Evolutionary conservation across 1,284 basidiomycete species (phyloP).

Genomic region (Moesziomyces aphidis): DNA sequence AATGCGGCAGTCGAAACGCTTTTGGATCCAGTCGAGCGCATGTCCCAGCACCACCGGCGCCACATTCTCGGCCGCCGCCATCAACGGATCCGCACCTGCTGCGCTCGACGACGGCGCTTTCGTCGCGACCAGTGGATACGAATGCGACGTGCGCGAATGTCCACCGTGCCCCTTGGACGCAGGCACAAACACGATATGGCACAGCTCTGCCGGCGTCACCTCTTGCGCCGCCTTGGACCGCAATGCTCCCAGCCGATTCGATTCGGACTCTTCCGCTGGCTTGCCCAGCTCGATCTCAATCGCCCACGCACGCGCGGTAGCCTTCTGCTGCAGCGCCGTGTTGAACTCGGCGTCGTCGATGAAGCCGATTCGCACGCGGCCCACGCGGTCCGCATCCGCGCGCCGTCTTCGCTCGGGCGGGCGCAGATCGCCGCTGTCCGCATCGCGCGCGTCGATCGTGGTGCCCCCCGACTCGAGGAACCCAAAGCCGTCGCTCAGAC

Average conservation of each 20-base stretch:
- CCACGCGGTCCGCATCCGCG: slow-evolving; percentile 36
- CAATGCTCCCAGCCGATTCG: slow-evolving; percentile 10
- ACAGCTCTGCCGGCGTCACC: slow-evolving; percentile 37
- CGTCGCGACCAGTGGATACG: slow-evolving; percentile 43
- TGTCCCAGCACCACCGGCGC: slow-evolving; percentile 34
- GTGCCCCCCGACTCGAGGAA: slow-evolving; percentile 31
- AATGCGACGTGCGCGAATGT: slow-evolving; percentile 17
- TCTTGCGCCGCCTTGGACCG: slow-evolving; percentile 17
- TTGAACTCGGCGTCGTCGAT: slow-evolving; percentile 34
- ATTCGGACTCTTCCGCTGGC: slow-evolving; percentile 26
- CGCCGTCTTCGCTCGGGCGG: slow-evolving; percentile 38
- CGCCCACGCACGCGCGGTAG: slow-evolving; percentile 29
- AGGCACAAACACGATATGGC: slow-evolving; percentile 47
- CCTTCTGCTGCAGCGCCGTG: slow-evolving; percentile 18
- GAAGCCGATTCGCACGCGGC: slow-evolving; percentile 38
- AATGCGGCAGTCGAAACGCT: slow-evolving; percentile 48
- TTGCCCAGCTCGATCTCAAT: slow-evolving; percentile 51
- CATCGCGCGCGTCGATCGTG: slow-evolving; percentile 29
- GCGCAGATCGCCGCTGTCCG: slow-evolving; percentile 33
- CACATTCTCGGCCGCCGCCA: slow-evolving; percentile 20
- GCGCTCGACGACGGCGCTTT: slow-evolving; percentile 29
- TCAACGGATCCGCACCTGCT: slow-evolving; percentile 15
- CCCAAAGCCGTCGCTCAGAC: slow-evolving; percentile 45
- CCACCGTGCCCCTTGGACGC: slow-evolving; percentile 12
- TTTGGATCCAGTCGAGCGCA: slow-evolving; percentile 50